Evolutionary conservation across 2,329 filamentous ascomycete species (phyloP).

Genomic region (Botryotinia globosa): DNA sequence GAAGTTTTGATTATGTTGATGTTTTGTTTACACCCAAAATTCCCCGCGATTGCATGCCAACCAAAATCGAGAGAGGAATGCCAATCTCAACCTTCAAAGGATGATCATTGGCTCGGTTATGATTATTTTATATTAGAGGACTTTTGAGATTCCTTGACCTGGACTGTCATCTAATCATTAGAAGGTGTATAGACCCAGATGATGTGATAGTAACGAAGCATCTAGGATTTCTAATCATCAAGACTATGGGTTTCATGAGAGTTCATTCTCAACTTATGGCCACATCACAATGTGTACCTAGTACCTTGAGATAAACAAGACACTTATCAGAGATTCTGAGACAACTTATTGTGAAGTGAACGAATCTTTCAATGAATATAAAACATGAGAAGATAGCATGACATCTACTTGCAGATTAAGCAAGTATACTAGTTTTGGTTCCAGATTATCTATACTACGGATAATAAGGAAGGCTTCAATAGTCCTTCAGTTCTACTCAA

Average conservation of each 20-base stretch:
- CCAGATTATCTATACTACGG: neutral
- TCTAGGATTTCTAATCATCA: neutral
- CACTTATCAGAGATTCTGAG: neutral
- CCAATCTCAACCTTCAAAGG: neutral
- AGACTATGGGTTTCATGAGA: neutral
- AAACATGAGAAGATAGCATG: neutral
- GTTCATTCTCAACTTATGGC: neutral
- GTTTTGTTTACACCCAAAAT: conserved; percentile 20
- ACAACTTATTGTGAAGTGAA: neutral
- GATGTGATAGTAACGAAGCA: neutral
- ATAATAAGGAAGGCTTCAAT: too few relatives aligned
- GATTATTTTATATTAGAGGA: neutral
- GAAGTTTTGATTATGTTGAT: conserved; percentile 17
- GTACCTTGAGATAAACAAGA: neutral
- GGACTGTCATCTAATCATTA: neutral
- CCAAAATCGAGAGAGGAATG: conserved; percentile 11
- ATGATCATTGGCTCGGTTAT: neutral
- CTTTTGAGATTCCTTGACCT: neutral
- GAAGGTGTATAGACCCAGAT: neutral
- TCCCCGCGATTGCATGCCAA: conserved; percentile 6
- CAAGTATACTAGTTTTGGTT: neutral
- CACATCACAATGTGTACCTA: neutral
- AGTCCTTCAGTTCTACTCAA: neutral
- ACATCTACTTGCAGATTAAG: neutral
- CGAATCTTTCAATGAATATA: neutral